These are phyloP conservation scores for Mycena alexandri DNA, from an alignment of 768 basidiomycete species.

Conservation along the genomic window DNA sequence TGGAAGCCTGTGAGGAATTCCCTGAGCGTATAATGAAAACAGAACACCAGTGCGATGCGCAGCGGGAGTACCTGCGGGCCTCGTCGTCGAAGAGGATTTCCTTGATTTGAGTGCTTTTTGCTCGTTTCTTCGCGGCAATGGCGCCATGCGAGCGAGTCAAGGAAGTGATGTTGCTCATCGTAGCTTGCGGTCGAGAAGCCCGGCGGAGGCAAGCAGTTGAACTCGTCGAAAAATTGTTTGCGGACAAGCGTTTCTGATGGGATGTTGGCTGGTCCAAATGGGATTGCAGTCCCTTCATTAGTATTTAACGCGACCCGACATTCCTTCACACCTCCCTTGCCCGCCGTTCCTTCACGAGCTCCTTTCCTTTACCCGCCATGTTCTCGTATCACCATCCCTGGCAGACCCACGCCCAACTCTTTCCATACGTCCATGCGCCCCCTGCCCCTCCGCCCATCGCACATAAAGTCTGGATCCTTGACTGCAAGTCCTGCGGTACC, in stretches of 20 bases:
- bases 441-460: conserved; percentile 57
- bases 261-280: too few relatives aligned
- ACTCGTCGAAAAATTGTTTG: too few relatives aligned
- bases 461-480: conserved; percentile 86
- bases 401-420: conserved; percentile 50
- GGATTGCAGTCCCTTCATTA: too few relatives aligned
- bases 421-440: conserved; percentile 52
- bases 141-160: conserved; percentile 76
- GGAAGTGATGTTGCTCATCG: conserved; percentile 56
- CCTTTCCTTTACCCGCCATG: conserved; percentile 34
- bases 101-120: conserved; percentile 76
- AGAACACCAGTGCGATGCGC: conserved; percentile 9
- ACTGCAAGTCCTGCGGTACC: conserved; percentile 78
- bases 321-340: background rate
- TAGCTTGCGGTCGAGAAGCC: too few relatives aligned
- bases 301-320: background rate
- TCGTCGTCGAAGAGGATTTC: conserved; percentile 90
- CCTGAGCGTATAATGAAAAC: conserved; percentile 55
- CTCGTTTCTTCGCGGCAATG: conserved; percentile 76
- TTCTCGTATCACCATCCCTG: conserved; percentile 49
- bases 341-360: background rate
- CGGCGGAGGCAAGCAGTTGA: too few relatives aligned
- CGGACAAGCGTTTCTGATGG: too few relatives aligned
- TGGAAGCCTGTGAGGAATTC: conserved; percentile 95
- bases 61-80: conserved; percentile 72